These are phyloP conservation scores for Royoungia palumana DNA, from an alignment of 768 basidiomycete genomes.

Conservation along the genomic window DNA sequence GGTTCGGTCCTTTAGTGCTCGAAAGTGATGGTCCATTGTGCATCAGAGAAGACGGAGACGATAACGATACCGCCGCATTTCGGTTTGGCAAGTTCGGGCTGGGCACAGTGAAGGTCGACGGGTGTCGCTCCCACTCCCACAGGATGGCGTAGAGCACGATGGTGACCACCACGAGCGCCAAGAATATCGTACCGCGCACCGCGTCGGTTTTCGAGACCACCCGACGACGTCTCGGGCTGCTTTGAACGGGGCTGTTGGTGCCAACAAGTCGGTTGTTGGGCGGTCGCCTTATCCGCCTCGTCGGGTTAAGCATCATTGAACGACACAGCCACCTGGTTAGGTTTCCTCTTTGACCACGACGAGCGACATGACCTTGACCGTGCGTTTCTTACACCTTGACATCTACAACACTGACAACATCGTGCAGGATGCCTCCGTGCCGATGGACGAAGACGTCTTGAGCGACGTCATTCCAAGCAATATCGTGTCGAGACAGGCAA, in stretches of 20 bases:
- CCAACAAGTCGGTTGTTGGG: not conserved
- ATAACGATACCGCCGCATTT: not conserved
- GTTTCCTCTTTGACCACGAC: too few species aligned
- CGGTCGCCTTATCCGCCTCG: conserved; percentile 14
- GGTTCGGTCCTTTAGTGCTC: not conserved
- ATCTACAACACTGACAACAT: conserved; percentile 1
- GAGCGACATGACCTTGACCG: too few species aligned
- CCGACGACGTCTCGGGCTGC: not conserved
- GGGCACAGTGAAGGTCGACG: too few species aligned
- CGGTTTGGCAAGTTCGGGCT: not conserved
- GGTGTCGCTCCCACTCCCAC: conserved; percentile 13
- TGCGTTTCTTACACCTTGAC: too few species aligned
- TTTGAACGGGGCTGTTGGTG: not conserved
- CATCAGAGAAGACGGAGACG: not conserved
- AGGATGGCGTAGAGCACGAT: conserved; percentile 24
- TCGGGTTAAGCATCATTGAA: conserved; percentile 15
- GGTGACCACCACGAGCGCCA: conserved; percentile 16
- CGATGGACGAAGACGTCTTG: conserved; percentile 74
- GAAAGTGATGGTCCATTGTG: not conserved
- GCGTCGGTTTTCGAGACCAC: not conserved
- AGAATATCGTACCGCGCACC: conserved; percentile 14
- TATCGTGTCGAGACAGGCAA: conserved; percentile 84
- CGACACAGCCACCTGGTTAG: too few species aligned
- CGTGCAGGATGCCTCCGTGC: conserved; percentile 12
- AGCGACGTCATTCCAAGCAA: conserved; percentile 90